Evolutionary conservation across 2,329 filamentous ascomycete genomes (phyloP).

Genomic region (Alternaria panax): DNA sequence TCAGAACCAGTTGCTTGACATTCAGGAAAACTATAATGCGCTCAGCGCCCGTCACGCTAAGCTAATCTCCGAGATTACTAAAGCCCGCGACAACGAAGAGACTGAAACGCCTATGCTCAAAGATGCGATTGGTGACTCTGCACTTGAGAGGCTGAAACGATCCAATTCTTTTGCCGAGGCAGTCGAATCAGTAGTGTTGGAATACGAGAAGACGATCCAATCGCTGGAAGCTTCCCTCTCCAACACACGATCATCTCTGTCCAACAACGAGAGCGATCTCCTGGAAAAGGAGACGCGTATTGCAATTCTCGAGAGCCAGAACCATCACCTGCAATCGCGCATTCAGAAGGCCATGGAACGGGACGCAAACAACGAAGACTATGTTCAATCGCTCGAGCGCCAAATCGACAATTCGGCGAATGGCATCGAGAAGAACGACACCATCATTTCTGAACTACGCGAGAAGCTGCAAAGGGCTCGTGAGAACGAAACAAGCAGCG

Average conservation of each 20-base stretch:
- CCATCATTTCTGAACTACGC: conserved; percentile 83
- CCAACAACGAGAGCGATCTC: conserved; percentile 82
- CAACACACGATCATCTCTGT: conserved; percentile 82
- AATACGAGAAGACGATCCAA: conserved; percentile 99
- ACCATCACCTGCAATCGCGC: conserved; percentile 84
- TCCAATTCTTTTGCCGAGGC: conserved; percentile 96
- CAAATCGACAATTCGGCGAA: conserved; percentile 90
- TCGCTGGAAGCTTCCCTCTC: conserved; percentile 89
- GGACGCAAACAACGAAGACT: conserved; percentile 89
- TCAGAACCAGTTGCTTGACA: conserved; percentile 90
- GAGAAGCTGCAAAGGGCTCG: conserved; percentile 88
- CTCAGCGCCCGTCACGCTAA: conserved; percentile 94
- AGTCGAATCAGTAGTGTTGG: conserved; percentile 92
- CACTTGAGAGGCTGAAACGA: conserved; percentile 86
- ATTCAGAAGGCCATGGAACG: conserved; percentile 94
- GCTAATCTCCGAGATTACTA: conserved; percentile 91
- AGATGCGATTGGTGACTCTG: conserved; percentile 74
- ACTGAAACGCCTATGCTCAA: conserved; percentile 66
- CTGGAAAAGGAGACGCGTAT: conserved; percentile 94
- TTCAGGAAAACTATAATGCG: conserved; percentile 92
- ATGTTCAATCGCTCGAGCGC: conserved; percentile 88
- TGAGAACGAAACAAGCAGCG: conserved; percentile 87
- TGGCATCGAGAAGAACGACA: conserved; percentile 90
- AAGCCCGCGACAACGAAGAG: conserved; percentile 72
- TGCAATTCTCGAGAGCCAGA: conserved; percentile 91